These are phyloP conservation scores for Oryza rufipogon DNA, from an alignment of 176 grass and related monocot species.

Conservation along the genomic window DNA sequence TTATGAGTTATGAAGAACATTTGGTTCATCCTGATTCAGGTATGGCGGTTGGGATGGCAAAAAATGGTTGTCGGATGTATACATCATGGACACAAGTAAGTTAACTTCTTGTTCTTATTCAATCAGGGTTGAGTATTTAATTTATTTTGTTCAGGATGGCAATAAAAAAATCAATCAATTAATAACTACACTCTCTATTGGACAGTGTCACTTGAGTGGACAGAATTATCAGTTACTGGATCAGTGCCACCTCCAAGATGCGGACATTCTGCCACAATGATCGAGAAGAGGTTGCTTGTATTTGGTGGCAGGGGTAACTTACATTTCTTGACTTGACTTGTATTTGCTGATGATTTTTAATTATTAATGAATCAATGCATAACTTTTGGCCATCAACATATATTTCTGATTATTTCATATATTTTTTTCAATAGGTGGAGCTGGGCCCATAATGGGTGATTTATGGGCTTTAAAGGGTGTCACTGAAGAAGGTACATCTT, in stretches of 20 bases:
- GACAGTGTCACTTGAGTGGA: conserved; percentile 92
- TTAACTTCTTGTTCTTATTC: conserved; percentile 31
- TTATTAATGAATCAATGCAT: conserved; percentile 11
- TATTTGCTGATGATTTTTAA: background rate
- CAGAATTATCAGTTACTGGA: conserved; percentile 76
- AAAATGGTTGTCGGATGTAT: conserved; percentile 97
- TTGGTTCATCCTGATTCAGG: conserved; percentile 50
- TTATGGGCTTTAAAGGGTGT: conserved; percentile 98
- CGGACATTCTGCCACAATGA: conserved; percentile 95
- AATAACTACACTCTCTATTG: conserved; percentile 26
- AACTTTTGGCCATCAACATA: background rate
- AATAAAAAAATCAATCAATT: conserved; percentile 5
- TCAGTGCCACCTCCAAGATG: conserved; percentile 80
- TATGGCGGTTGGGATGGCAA: conserved; percentile 98
- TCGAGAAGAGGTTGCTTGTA: conserved; percentile 88
- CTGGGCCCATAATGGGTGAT: conserved; percentile 93
- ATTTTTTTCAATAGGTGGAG: conserved; percentile 63
- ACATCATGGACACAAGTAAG: conserved; percentile 95
- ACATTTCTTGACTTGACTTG: conserved; percentile 19
- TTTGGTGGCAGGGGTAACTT: conserved; percentile 93
- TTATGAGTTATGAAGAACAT: conserved; percentile 9
- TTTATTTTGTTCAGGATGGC: conserved; percentile 25
- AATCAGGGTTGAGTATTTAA: background rate
- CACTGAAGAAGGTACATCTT: conserved; percentile 82
- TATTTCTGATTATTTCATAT: conserved; percentile 10